Percentiles rank a stretch among this genome's conserved stretches.
These are phyloP conservation scores for Sclerotiophoma versabilis DNA, from an alignment of 2,329 filamentous ascomycete genomes.

Conservation along the genomic window DNA sequence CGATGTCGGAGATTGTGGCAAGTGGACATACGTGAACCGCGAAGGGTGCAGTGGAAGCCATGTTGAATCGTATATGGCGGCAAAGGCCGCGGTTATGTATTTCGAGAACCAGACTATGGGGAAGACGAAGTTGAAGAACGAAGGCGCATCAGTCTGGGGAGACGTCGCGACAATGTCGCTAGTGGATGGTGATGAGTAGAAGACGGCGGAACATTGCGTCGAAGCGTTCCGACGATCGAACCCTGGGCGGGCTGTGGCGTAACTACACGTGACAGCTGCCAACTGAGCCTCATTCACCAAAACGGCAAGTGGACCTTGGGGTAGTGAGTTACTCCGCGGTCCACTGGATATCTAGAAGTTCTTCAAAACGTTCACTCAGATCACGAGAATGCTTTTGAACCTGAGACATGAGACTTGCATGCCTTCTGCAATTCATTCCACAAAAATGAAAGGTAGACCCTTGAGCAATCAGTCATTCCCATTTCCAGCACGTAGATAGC, in stretches of 20 bases:
- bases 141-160: conserved; percentile 25
- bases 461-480: no score
- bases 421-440: no score
- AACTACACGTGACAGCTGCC: conserved; percentile 23
- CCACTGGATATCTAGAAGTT: background rate
- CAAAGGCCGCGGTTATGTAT: conserved; percentile 37
- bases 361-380: no score
- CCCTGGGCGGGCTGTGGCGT: conserved; percentile 11
- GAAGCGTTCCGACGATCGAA: conserved; percentile 28
- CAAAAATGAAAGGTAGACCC: no score
- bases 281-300: conserved; percentile 14
- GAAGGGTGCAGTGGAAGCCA: conserved; percentile 61
- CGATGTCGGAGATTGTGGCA: conserved; percentile 37
- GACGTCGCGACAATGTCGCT: conserved; percentile 31
- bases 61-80: conserved; percentile 45
- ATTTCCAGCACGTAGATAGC: no score
- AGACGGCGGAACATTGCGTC: conserved; percentile 31
- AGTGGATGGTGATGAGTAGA: conserved; percentile 29
- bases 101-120: conserved; percentile 25
- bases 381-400: no score
- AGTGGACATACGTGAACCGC: conserved; percentile 55
- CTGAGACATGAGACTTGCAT: no score
- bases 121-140: conserved; percentile 20
- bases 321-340: background rate
- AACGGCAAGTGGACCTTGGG: background rate